A percentile compares a stretch with the other conserved stretches of the same genome.
These are phyloP conservation scores for Rhodocollybia butyracea DNA, from an alignment of 768 basidiomycete species.

Conservation along the genomic window DNA sequence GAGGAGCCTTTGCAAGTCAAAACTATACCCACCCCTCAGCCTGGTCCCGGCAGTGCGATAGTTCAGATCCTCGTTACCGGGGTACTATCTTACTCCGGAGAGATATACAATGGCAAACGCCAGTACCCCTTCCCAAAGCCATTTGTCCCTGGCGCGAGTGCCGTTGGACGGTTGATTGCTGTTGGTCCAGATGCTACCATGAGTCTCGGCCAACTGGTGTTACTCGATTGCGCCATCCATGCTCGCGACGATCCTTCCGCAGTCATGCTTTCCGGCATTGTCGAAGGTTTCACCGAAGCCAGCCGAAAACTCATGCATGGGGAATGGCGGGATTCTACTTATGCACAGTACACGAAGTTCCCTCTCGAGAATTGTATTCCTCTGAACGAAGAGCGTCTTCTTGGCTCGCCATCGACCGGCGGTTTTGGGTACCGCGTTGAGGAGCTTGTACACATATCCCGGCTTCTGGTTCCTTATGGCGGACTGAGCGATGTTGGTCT, in stretches of 20 bases:
- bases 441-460: background rate
- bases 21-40: background rate
- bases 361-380: background rate
- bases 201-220: background rate
- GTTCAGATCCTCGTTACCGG: background rate
- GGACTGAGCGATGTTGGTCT: background rate
- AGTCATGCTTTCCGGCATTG: background rate
- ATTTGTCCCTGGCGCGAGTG: background rate
- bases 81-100: background rate
- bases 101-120: background rate
- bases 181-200: background rate
- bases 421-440: background rate
- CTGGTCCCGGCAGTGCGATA: background rate
- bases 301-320: conserved; percentile 2
- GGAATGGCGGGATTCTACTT: background rate
- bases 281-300: background rate
- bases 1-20: background rate
- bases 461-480: background rate
- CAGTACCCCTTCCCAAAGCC: background rate
- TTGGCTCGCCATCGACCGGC: background rate
- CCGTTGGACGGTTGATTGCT: background rate
- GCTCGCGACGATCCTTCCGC: background rate
- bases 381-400: background rate
- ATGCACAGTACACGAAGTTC: background rate
- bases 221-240: background rate